Evolutionary conservation across 805 yeast species (phyloP).

Genomic region (Saccharomyces kudriavzevii): DNA sequence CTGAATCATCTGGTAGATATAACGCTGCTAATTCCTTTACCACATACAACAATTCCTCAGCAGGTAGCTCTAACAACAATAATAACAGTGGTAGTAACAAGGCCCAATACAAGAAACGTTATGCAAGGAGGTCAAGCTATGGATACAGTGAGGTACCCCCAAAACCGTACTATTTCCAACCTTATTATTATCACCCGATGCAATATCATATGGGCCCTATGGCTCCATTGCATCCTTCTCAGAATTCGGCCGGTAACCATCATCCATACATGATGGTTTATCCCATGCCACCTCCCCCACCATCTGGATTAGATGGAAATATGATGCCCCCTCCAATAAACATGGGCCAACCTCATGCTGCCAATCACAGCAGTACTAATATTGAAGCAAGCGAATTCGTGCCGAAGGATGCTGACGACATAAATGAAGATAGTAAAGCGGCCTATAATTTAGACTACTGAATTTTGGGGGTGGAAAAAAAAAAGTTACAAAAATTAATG

Average conservation of each 20-base stretch:
- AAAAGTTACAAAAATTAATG: neutral
- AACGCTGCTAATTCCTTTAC: constrained; percentile 15
- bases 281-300: constrained; percentile 27
- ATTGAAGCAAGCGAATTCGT: neutral
- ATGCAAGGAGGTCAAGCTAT: constrained; percentile 3
- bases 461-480: neutral
- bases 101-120: constrained; percentile 10
- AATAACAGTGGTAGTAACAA: constrained; percentile 1
- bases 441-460: neutral
- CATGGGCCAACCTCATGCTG: constrained; percentile 2
- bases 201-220: constrained; percentile 24
- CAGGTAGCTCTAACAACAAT: constrained; percentile 17
- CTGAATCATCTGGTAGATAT: constrained; percentile 16
- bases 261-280: constrained; percentile 28
- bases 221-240: constrained; percentile 16
- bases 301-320: constrained; percentile 16
- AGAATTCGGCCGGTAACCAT: constrained; percentile 8
- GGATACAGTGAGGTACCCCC: constrained; percentile 13
- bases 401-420: neutral
- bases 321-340: constrained; percentile 14
- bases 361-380: neutral
- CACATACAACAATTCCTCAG: constrained; percentile 23
- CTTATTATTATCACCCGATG: constrained; percentile 27
- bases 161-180: constrained; percentile 21
- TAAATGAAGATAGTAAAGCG: neutral